A percentile compares a stretch with the other conserved stretches of the same genome.
phyloP scores from a whole-genome alignment of 140 eudicot species.

The Cichorium intybus region DNA sequence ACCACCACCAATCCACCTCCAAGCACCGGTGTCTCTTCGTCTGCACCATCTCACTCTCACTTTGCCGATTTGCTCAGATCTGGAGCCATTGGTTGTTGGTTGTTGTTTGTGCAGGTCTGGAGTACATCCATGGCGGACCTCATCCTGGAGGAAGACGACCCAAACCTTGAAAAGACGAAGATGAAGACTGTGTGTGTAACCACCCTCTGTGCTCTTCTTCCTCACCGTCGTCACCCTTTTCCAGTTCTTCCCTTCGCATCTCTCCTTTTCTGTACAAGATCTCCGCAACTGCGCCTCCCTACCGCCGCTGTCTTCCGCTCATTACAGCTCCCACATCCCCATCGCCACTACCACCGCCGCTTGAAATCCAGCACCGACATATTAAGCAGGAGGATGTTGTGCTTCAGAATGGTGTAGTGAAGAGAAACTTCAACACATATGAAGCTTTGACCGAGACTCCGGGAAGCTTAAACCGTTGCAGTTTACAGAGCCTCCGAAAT shows the following conservation, averaged over 20 bases:
- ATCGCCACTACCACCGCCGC: constrained; percentile 14
- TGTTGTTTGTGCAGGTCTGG: too few relatives aligned
- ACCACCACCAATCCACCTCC: too few relatives aligned
- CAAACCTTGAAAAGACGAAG: not conserved
- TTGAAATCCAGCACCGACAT: not conserved
- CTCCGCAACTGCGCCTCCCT: constrained; percentile 43
- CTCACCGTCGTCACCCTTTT: constrained; percentile 38
- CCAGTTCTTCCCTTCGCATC: constrained; percentile 44
- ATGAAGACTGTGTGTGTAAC: constrained; percentile 43
- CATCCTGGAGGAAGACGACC: too few relatives aligned
- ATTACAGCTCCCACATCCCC: not conserved
- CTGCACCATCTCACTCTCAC: too few relatives aligned
- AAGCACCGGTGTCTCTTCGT: too few relatives aligned
- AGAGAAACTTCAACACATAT: constrained; percentile 50
- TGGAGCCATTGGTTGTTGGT: too few relatives aligned
- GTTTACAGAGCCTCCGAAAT: constrained; percentile 15
- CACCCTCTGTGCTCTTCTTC: constrained; percentile 47
- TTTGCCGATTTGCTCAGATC: too few relatives aligned
- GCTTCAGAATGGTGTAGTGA: constrained; percentile 32
- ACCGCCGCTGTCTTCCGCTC: constrained; percentile 27
- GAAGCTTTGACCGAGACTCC: constrained; percentile 40
- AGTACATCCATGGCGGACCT: too few relatives aligned
- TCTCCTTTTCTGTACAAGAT: constrained; percentile 42
- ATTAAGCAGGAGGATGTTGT: constrained; percentile 14
- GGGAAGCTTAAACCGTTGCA: not conserved